Percentiles rank a stretch among this genome's conserved stretches.
phyloP scores from a whole-genome alignment of 768 basidiomycete genomes.

The Cystofilobasidium macerans region DNA sequence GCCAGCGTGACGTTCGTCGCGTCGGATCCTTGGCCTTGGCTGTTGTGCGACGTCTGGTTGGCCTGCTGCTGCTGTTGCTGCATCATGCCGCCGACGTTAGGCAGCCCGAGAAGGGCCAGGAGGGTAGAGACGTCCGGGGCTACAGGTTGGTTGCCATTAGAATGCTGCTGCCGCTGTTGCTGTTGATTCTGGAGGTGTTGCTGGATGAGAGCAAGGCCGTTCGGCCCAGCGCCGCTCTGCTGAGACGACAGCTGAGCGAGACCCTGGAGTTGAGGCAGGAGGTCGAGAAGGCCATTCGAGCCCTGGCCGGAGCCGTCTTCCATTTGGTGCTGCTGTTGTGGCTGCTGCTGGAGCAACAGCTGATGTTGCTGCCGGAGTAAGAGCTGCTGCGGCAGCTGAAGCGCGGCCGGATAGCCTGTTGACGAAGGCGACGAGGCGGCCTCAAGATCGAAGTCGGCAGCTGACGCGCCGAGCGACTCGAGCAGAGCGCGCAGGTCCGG shows the following conservation, averaged over 20 bases:
- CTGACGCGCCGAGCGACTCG: neutral
- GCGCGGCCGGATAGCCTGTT: neutral
- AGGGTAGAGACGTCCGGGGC: neutral
- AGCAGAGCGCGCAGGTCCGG: neutral
- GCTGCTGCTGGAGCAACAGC: neutral
- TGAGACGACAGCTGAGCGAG: neutral
- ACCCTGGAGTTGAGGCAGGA: neutral
- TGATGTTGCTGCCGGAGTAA: neutral
- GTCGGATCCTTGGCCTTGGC: neutral
- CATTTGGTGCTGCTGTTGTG: neutral
- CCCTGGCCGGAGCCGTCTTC: neutral
- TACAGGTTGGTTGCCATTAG: no score
- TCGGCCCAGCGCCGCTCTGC: neutral
- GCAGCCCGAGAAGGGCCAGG: neutral
- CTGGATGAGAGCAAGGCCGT: neutral
- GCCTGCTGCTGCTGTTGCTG: neutral
- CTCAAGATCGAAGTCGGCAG: neutral
- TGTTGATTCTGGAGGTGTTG: neutral
- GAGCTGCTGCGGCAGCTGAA: neutral
- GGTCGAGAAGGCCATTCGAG: neutral
- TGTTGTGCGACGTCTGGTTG: neutral
- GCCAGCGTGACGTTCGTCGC: slow-evolving; percentile 4
- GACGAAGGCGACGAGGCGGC: neutral
- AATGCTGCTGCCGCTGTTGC: neutral
- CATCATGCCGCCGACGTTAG: neutral